A percentile compares a stretch with the other conserved stretches of the same genome.
phyloP scores from a whole-genome alignment of 2,329 filamentous ascomycete species.

The Clonostachys rosea region DNA sequence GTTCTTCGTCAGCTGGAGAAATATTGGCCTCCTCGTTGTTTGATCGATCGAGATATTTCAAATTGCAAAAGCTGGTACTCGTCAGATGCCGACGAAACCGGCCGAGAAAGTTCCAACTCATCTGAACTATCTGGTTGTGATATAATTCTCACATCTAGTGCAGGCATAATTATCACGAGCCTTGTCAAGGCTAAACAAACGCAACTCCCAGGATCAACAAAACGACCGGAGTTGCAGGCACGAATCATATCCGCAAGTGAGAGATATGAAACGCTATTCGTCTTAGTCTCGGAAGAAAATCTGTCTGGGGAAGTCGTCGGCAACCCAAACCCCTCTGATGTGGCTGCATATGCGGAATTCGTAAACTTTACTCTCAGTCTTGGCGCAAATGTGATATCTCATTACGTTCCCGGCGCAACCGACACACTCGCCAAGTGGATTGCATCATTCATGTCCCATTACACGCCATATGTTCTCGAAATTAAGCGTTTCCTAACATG shows the following conservation, averaged over 20 bases:
- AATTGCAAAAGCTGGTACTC: too few relatives aligned
- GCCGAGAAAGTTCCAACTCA: too few relatives aligned
- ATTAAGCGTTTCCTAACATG: constrained; percentile 26
- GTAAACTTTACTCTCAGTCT: constrained; percentile 40
- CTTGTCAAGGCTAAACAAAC: constrained; percentile 70
- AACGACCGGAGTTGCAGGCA: constrained; percentile 43
- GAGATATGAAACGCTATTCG: constrained; percentile 62
- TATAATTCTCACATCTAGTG: constrained; percentile 63
- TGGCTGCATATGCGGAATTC: constrained; percentile 41
- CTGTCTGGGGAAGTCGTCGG: constrained; percentile 31
- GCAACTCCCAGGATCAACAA: constrained; percentile 49
- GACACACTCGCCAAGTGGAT: constrained; percentile 50
- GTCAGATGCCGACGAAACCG: too few relatives aligned
- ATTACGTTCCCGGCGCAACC: constrained; percentile 45
- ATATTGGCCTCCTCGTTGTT: background rate
- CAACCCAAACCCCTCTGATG: constrained; percentile 31
- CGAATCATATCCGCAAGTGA: constrained; percentile 45
- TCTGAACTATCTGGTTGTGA: constrained; percentile 57
- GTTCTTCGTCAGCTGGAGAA: background rate
- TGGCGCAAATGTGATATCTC: constrained; percentile 27
- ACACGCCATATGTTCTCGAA: constrained; percentile 16
- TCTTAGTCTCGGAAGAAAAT: constrained; percentile 60
- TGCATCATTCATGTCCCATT: constrained; percentile 42
- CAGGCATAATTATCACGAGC: constrained; percentile 66
- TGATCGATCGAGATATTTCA: background rate